Evolutionary conservation across 2,329 filamentous ascomycete species (phyloP).

Genomic region (Mycosphaerella sp.): DNA sequence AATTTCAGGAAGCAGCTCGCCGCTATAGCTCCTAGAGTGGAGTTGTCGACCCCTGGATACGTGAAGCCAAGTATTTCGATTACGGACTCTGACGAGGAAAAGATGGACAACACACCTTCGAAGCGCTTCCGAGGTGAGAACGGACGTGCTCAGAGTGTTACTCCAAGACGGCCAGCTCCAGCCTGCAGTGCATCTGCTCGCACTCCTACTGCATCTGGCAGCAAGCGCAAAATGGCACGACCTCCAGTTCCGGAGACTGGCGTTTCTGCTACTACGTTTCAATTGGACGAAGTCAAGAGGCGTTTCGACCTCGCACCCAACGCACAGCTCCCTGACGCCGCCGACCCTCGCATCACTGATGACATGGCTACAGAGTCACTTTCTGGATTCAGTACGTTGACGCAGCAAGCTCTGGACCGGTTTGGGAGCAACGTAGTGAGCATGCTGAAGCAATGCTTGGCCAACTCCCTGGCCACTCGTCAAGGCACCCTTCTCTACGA

Average conservation of each 20-base stretch:
- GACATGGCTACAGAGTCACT: conserved; percentile 30
- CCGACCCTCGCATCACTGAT: not conserved
- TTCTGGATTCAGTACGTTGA: conserved; percentile 28
- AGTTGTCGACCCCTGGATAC: conserved; percentile 25
- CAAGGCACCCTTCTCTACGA: conserved; percentile 29
- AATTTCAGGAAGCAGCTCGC: conserved; percentile 45
- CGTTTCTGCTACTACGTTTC: not conserved
- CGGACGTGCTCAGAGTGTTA: conserved; percentile 4
- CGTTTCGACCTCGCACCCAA: conserved; percentile 1
- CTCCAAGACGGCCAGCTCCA: not conserved
- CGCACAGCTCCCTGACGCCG: not conserved
- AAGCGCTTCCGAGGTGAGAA: conserved; percentile 33
- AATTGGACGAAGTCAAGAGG: not conserved
- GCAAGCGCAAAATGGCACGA: not conserved
- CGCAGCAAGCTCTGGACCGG: conserved; percentile 27
- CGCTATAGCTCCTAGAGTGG: conserved; percentile 27
- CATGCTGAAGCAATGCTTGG: conserved; percentile 15
- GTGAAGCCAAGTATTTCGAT: conserved; percentile 14
- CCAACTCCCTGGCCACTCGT: conserved; percentile 30
- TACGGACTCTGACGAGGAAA: conserved; percentile 16
- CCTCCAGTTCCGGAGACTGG: not conserved
- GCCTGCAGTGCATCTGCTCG: conserved; percentile 14
- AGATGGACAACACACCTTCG: conserved; percentile 16
- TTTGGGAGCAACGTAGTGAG: conserved; percentile 26
- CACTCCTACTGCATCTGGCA: conserved; percentile 33